Evolutionary conservation across 495 filamentous ascomycete species (phyloP), one percentile per base, ranked within the genome.

Genomic region (Collariella sp.): DNA sequence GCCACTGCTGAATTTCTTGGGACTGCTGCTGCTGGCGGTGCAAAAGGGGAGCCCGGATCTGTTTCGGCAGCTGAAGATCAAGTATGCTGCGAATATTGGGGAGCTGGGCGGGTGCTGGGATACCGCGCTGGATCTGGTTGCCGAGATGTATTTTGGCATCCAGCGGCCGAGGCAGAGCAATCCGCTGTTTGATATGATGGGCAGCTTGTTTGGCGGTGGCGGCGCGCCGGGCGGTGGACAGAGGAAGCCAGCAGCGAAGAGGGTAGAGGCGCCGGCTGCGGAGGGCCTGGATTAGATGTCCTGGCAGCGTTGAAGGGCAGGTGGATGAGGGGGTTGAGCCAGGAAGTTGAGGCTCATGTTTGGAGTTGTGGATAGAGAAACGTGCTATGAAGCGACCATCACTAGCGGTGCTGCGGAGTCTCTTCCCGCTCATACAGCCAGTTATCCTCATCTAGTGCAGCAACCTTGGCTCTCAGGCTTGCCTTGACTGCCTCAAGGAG

Each of bases 141-240:
- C 86, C 38, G 91, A 97, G 77, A 91, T 93, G 79, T 99, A 96
- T 72, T 99, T 97, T 68, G 83, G 80, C n/a, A 96, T 99, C 64
- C 85, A 85, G 76, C 82, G 90, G 57, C 91, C 88, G 26, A 76
- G 84, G 46, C 87, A 91, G 71, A 83, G 83, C 39, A 96, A 96
- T 65, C 90, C 89, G 7, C 67, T 97, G 60, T 78, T 97, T 62
- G 94, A 97, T 62, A 97, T 99, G 89, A 95, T 97, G 90, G 87
- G 90, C 3, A 87, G 81, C 57, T 82, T 99, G 79, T 83, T 96
- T 66, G 89, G 89, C 7, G 89, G 89, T 47, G 82, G 80, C 7
- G 79, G 73, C 22, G 58, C 57, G 11, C 65, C 67, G 56, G 62
- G 76, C 58, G 70, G 68, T 65, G 63, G 72, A 34, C 62, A 66